A percentile compares a stretch with the other conserved stretches of the same genome.
These are phyloP conservation scores for Zelonia costaricensis DNA, from an alignment of 208 protist genomes.

Conservation along the genomic window DNA sequence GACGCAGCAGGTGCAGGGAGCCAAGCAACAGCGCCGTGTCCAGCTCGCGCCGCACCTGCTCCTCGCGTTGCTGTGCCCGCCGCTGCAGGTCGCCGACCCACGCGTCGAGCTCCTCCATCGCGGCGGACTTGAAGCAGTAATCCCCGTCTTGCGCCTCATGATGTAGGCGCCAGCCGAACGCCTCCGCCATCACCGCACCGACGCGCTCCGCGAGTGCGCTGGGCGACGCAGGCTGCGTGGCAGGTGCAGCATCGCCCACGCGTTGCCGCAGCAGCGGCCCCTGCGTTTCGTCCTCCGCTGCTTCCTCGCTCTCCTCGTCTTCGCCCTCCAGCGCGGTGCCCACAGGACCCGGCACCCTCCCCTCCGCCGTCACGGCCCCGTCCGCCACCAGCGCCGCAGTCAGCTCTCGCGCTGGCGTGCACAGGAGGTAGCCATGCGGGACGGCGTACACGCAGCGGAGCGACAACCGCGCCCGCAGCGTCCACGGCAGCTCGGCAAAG, in stretches of 20 bases:
- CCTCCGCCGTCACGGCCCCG: not conserved
- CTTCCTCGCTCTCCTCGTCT: not conserved
- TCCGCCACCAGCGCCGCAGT: conserved; percentile 2
- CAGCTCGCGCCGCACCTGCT: conserved; percentile 50
- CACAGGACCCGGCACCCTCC: too few species aligned
- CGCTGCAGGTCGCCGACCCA: conserved; percentile 75
- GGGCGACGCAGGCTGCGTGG: not conserved
- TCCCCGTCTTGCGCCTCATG: conserved; percentile 29
- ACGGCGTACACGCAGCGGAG: conserved; percentile 31
- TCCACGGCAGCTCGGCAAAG: conserved; percentile 22
- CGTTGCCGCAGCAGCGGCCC: not conserved
- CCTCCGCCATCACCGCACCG: conserved; percentile 18
- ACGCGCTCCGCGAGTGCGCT: conserved; percentile 2
- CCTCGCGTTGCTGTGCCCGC: conserved; percentile 62
- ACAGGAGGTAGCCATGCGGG: conserved; percentile 39
- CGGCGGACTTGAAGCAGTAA: conserved; percentile 70
- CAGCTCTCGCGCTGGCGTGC: conserved; percentile 16
- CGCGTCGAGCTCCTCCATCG: conserved; percentile 64
- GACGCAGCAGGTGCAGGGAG: conserved; percentile 64
- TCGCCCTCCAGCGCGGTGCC: not conserved
- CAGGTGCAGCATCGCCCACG: not conserved
- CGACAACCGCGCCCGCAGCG: conserved; percentile 16
- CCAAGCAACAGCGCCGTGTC: conserved; percentile 64
- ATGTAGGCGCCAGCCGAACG: conserved; percentile 40
- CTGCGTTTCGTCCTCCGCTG: not conserved